Evolutionary conservation across 2,329 filamentous ascomycete species (phyloP), one percentile per base, ranked within the genome.

Genomic region (Shiraia sp.): DNA sequence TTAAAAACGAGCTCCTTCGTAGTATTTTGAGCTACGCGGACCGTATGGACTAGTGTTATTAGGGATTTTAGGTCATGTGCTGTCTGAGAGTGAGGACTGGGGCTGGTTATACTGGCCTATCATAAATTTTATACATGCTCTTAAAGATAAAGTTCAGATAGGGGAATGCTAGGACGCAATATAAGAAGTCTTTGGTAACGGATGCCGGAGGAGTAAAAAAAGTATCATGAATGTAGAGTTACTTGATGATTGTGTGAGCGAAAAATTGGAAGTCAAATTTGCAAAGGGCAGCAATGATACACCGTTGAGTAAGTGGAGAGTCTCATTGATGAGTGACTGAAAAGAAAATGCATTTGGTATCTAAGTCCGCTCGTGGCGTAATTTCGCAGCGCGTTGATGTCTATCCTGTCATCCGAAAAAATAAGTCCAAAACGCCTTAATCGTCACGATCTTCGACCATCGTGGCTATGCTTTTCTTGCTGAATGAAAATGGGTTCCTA

Each of bases 341-440:
- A 16, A 16, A 16, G 29, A 27, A 36, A 36, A 7, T 25, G 19
- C 14, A 27, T 27, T 37, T 29, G 35, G 35, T 37, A 37, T 37
- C 35, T 37, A 10, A n/a, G 10, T 37, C 17, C 26, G 19, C 19
- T 22, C 8, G 8, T 22, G 19, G 19, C 19, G 8, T 22, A 22
- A 8, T 22, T 22, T 37, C 35, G 27, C 35, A n/a, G 23, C 23
- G 7, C 10, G 10, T 28, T 28, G 26, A 14, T 28, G 8, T 28
- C 26, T 28, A 12, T 28, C 26, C 10, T n/a, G 13, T 4, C 10
- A 12, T n/a, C 10, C 10, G 26, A n/a, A 14, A n/a, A 28, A 28
- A 28, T 28, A 28, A 4, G 4, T 28, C 4, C 10, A 12, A 28
- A n/a, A 12, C 13, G 13, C 26, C 10, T 14, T 28, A 12, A 15